Conservation (phyloP, 129 eudicot species). For the Arctium minus region DNA sequence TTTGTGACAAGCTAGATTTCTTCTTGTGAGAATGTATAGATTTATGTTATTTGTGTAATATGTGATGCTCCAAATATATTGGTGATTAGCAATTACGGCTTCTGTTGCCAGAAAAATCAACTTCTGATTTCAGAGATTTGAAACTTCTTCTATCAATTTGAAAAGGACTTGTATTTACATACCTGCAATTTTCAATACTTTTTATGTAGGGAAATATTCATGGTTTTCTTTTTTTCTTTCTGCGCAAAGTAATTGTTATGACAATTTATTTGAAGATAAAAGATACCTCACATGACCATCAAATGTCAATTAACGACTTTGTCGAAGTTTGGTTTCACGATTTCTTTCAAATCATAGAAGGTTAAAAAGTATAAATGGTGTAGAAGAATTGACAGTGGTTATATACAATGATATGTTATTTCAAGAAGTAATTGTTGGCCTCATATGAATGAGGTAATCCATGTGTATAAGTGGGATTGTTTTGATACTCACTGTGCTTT, state of each 20-base stretch:
- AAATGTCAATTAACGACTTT: background rate
- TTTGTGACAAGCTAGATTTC: background rate
- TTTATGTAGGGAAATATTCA: background rate
- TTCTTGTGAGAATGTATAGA: background rate
- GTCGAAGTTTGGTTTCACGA: background rate
- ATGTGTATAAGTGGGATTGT: background rate
- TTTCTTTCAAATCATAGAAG: background rate
- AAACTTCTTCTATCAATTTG: background rate
- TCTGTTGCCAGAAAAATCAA: background rate
- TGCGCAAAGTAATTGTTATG: background rate
- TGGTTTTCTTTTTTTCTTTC: background rate
- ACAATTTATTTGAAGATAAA: background rate
- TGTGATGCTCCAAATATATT: background rate
- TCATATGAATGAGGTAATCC: background rate
- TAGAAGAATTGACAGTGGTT: background rate
- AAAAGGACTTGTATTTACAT: background rate
- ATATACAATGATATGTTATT: background rate
- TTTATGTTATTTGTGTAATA: background rate
- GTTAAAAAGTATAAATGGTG: background rate
- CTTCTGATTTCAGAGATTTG: background rate
- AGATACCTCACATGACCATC: background rate
- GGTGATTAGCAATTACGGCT: background rate
- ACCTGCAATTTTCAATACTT: background rate
- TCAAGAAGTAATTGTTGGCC: background rate
- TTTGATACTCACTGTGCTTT: conserved; percentile 6